phyloP scores from a whole-genome alignment of 176 grass and related monocot species.

The Aegilops umbellulata region DNA sequence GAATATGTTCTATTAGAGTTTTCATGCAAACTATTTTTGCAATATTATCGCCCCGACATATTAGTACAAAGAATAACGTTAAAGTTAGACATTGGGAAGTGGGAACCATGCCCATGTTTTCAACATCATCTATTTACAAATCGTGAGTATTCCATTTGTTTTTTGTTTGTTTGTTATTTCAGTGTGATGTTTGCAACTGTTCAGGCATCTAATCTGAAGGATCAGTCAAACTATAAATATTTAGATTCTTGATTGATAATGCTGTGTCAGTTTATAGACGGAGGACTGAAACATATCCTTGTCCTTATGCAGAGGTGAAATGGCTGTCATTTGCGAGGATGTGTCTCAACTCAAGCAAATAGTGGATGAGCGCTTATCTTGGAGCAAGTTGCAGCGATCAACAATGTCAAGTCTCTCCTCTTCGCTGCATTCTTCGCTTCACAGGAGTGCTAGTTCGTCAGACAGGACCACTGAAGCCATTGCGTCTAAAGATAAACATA shows the following conservation, averaged over 20 bases:
- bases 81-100: neutral
- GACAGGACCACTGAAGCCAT: neutral
- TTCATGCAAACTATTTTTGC: neutral
- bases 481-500: slow-evolving; percentile 31
- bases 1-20: neutral
- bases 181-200: neutral
- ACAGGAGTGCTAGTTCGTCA: slow-evolving; percentile 36
- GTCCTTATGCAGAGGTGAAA: slow-evolving; percentile 47
- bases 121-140: neutral
- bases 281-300: slow-evolving; percentile 11
- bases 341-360: slow-evolving; percentile 46
- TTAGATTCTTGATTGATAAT: neutral
- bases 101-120: neutral
- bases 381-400: slow-evolving; percentile 46
- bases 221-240: neutral
- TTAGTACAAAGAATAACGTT: neutral
- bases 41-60: neutral
- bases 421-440: slow-evolving; percentile 38
- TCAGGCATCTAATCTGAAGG: neutral
- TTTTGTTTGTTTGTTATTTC: neutral
- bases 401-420: slow-evolving; percentile 43
- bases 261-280: neutral
- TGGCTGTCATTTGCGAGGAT: slow-evolving; percentile 50
- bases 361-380: slow-evolving; percentile 41
- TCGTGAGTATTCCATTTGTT: neutral